Evolutionary conservation across 2,329 filamentous ascomycete genomes (phyloP).

Genomic region (Macrophomina tecta): DNA sequence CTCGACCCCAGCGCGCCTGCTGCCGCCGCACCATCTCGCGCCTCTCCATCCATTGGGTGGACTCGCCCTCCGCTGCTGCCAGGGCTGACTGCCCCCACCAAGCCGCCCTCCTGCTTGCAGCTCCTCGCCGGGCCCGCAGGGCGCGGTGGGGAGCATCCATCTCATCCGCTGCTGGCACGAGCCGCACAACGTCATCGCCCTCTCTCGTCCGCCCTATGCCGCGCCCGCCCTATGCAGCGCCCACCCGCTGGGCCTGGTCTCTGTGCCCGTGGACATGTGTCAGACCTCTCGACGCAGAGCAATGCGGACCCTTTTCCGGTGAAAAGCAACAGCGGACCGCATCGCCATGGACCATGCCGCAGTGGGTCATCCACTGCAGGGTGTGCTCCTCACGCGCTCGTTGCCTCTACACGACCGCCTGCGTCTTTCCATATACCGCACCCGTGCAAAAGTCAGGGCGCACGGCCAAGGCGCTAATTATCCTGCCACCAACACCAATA

Average conservation of each 20-base stretch:
- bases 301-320: background rate
- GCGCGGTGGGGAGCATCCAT: too few relatives aligned
- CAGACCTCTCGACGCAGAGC: background rate
- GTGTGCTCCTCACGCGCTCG: background rate
- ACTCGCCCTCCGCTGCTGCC: background rate
- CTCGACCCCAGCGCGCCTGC: background rate
- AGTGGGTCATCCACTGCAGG: conserved; percentile 7
- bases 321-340: background rate
- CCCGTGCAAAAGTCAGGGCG: too few relatives aligned
- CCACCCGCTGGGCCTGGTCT: background rate
- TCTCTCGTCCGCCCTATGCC: background rate
- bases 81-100: background rate
- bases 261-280: background rate
- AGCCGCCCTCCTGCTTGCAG: background rate
- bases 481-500: too few relatives aligned
- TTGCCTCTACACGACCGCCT: background rate
- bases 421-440: background rate
- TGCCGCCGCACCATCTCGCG: background rate
- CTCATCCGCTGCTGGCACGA: background rate
- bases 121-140: too few relatives aligned
- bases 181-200: background rate
- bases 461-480: too few relatives aligned
- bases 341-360: background rate
- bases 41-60: background rate
- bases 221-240: background rate